Conservation (phyloP, 148 eudicot species). For the Vaccinium macrocarpon region DNA sequence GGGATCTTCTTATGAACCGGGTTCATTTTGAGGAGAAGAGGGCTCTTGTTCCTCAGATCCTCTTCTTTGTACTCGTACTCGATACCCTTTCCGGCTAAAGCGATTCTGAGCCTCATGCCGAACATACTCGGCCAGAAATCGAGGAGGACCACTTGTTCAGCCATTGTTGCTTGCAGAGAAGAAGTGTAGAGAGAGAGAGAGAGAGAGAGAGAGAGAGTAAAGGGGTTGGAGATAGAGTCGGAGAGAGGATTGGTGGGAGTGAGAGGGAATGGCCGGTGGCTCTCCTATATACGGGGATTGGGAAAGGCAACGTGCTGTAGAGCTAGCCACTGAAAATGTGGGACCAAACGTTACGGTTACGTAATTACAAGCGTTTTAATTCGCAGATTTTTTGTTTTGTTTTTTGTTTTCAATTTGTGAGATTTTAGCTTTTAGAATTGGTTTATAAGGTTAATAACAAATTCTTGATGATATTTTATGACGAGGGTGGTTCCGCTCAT, state of each 20-base stretch:
- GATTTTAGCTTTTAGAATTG: too few relatives aligned
- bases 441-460: too few relatives aligned
- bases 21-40: slow-evolving; percentile 6
- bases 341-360: too few relatives aligned
- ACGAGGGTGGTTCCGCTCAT: too few relatives aligned
- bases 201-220: not conserved
- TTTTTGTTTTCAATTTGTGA: too few relatives aligned
- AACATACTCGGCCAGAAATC: slow-evolving; percentile 1
- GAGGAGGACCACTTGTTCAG: not conserved
- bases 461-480: too few relatives aligned
- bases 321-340: too few relatives aligned
- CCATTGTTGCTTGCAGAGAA: not conserved
- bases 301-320: not conserved
- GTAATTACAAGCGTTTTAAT: too few relatives aligned
- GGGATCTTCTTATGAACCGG: slow-evolving; percentile 1
- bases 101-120: not conserved
- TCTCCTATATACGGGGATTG: not conserved
- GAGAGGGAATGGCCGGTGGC: not conserved
- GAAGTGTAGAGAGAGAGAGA: not conserved
- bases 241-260: too few relatives aligned
- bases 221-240: too few relatives aligned
- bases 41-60: slow-evolving; percentile 7
- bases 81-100: not conserved
- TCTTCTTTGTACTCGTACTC: not conserved
- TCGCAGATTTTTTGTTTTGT: too few relatives aligned